Evolutionary conservation across 371 early-diverging fungal genomes (phyloP).

Genomic region (Mycotypha africana): DNA sequence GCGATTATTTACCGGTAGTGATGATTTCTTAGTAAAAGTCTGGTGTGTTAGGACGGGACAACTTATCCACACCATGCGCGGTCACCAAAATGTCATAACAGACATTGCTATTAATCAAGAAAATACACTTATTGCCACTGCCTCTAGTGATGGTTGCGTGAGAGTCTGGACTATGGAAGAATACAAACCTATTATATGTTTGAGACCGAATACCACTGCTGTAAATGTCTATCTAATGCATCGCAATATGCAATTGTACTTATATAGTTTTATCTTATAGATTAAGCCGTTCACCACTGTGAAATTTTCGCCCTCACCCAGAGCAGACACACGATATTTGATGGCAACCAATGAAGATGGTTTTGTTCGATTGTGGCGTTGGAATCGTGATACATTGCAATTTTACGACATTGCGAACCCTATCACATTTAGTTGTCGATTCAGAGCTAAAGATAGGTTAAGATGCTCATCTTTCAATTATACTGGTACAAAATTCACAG

Average conservation of each 20-base stretch:
- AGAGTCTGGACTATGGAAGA: constrained; percentile 78
- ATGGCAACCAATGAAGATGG: constrained; percentile 78
- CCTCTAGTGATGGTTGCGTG: constrained; percentile 75
- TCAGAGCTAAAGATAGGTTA: constrained; percentile 54
- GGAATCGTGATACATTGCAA: constrained; percentile 55
- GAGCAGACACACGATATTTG: constrained; percentile 64
- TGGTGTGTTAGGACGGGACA: constrained; percentile 84
- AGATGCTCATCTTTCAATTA: constrained; percentile 69
- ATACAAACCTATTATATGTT: constrained; percentile 63
- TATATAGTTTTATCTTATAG: constrained; percentile 8
- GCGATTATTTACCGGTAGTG: constrained; percentile 78
- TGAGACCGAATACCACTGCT: constrained; percentile 40
- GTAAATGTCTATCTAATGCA: too few relatives aligned
- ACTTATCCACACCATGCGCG: constrained; percentile 77
- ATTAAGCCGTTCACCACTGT: constrained; percentile 69
- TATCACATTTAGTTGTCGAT: constrained; percentile 58
- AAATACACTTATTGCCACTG: constrained; percentile 81
- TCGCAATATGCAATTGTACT: too few relatives aligned
- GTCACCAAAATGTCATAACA: constrained; percentile 75
- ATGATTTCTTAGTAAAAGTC: constrained; percentile 82
- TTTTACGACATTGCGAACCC: constrained; percentile 53
- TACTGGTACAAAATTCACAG: constrained; percentile 78
- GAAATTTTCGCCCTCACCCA: constrained; percentile 80
- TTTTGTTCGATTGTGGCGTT: constrained; percentile 69
- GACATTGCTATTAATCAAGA: constrained; percentile 78